Evolutionary conservation across 139 green algal species (phyloP).

Genomic region (Ettlia oleoabundans): DNA sequence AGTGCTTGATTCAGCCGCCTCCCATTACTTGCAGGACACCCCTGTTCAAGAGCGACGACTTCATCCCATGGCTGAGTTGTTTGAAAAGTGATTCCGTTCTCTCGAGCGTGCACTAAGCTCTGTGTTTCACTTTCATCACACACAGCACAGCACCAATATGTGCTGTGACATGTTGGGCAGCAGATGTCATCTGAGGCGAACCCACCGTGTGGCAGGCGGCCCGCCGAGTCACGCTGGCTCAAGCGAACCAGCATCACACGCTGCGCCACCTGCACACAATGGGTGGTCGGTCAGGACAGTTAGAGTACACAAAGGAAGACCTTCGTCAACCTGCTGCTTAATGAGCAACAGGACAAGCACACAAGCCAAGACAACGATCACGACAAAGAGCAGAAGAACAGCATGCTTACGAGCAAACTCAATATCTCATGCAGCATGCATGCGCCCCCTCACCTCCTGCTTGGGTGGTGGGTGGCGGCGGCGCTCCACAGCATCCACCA

Average conservation of each 20-base stretch:
- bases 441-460: not conserved
- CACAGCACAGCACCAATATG: no score
- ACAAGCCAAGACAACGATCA: not conserved
- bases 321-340: no score
- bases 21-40: no score
- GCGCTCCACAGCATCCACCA: not conserved
- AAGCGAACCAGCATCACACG: not conserved
- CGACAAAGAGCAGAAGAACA: not conserved
- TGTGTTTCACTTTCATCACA: no score
- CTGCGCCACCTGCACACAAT: not conserved
- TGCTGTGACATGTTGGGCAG: not conserved
- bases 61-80: no score
- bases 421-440: slow-evolving; percentile 2
- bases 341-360: not conserved
- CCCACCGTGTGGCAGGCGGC: not conserved
- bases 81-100: no score
- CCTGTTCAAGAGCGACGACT: no score
- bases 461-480: not conserved
- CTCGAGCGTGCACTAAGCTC: no score
- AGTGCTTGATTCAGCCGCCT: not conserved
- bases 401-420: not conserved
- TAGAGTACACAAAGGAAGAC: not conserved
- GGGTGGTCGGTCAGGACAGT: not conserved
- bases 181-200: not conserved
- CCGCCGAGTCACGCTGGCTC: not conserved